These are phyloP conservation scores for Tricholoma sp. DNA, from an alignment of 768 basidiomycete species.

Conservation along the genomic window DNA sequence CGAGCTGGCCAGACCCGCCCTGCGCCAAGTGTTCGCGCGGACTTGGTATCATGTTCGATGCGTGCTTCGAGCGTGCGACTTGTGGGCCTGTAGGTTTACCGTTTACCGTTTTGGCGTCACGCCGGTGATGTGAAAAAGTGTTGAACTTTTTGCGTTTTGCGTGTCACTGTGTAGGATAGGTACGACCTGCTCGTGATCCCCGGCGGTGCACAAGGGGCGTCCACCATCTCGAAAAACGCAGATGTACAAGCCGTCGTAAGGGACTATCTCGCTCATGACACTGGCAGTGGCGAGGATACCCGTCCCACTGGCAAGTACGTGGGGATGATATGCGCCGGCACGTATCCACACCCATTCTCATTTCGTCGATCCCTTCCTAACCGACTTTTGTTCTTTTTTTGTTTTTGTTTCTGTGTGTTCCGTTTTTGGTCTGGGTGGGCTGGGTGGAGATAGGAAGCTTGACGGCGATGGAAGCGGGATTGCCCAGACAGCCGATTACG, in stretches of 20 bases:
- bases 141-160: neutral
- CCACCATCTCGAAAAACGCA: slow-evolving; percentile 56
- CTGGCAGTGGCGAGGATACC: too few species aligned
- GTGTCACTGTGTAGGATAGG: slow-evolving; percentile 38
- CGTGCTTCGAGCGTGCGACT: slow-evolving; percentile 37
- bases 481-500: slow-evolving; percentile 63
- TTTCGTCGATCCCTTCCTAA: too few species aligned
- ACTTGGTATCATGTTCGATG: slow-evolving; percentile 67
- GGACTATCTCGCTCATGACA: slow-evolving; percentile 47
- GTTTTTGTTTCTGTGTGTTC: too few species aligned
- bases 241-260: slow-evolving; percentile 61
- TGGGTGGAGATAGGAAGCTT: slow-evolving; percentile 62
- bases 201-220: slow-evolving; percentile 74
- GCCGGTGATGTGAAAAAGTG: slow-evolving; percentile 9
- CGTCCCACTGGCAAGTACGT: too few species aligned
- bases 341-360: too few species aligned
- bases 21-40: slow-evolving; percentile 71
- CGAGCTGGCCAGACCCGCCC: too few species aligned
- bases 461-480: slow-evolving; percentile 55
- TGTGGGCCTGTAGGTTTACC: slow-evolving; percentile 56
- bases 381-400: too few species aligned
- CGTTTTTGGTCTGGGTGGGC: too few species aligned
- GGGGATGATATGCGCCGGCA: slow-evolving; percentile 85
- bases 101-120: too few species aligned
- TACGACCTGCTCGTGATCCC: slow-evolving; percentile 73